Base-by-base conservation (phyloP, 179 eudicot genomes). In the Monotropa hypopitys region DNA sequence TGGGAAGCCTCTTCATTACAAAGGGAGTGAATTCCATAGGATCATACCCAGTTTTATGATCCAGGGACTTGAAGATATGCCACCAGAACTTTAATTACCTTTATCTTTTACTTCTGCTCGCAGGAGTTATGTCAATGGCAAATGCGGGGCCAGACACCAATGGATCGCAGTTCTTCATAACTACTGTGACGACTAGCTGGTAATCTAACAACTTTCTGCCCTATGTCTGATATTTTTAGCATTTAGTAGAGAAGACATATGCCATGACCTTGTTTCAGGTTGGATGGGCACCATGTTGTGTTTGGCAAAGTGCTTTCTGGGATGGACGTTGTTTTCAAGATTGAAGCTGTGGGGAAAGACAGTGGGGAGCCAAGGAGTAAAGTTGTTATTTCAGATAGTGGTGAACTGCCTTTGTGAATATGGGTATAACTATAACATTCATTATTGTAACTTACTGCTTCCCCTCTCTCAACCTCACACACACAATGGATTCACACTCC, bases 111-210 rank as follows among this genome's bases (percentile, higher is more conserved):
- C 23, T 38, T 75, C 33, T 69, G 73, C 46, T 56, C 3, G 45
- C 88, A 95, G 99, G 99, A 53, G 50, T 89, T 70, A 81, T 95
- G 49, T 95, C 99, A 5, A 95, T 95, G 99, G 99, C 99, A 57
- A 95, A 95, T 86, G 81, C 91, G 12, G 99, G 99, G 65, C 84
- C 86, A 32, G 89, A 93, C 88, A 90, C 88, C 78, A 95, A 95
- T 49, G 99, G 99, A 62, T 93, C 99, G 54, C 99, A 93, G 79
- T 93, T 95, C 84, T 95, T 95, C 83, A 93, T 95, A 74, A 95
- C 98, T n/a, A 93, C 98, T 16, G 96, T 93, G 33, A 87, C 87
- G 50, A 93, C 98, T 66, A 89, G 85, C 85, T 93, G 99, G 99
- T 95, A 75, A 88, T 76, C 79, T 53, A 51, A 10, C 47, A 26